Conservation (phyloP, 2,329 filamentous ascomycete species). For the Nemania diffusa region DNA sequence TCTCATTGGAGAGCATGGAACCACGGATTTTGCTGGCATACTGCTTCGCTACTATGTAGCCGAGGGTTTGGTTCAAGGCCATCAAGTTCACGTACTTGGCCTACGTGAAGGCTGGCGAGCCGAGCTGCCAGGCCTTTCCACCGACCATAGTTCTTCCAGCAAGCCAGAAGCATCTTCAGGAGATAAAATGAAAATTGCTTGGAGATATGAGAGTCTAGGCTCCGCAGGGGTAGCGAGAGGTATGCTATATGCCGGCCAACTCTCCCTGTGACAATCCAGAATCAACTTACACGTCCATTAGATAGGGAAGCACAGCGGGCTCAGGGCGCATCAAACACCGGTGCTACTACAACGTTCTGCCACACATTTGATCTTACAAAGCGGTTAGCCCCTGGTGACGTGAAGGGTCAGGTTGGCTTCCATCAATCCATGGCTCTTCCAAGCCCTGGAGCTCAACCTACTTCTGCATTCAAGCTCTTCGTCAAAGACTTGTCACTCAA, state of each 20-base stretch:
- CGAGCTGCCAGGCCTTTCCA: constrained; percentile 80
- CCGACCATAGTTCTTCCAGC: constrained; percentile 52
- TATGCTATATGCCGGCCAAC: constrained; percentile 55
- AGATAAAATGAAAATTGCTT: constrained; percentile 98
- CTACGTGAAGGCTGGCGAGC: constrained; percentile 82
- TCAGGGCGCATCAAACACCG: constrained; percentile 31
- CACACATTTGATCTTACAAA: constrained; percentile 79
- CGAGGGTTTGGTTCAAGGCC: constrained; percentile 91
- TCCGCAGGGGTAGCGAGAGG: constrained; percentile 74
- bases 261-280: not conserved
- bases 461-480: constrained; percentile 71
- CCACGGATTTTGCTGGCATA: constrained; percentile 90
- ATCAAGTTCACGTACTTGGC: constrained; percentile 87
- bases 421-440: constrained; percentile 53
- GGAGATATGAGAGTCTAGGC: constrained; percentile 90
- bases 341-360: constrained; percentile 64
- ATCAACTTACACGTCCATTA: constrained; percentile 34
- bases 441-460: constrained; percentile 35
- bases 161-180: constrained; percentile 56
- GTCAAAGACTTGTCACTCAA: constrained; percentile 66
- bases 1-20: constrained; percentile 87
- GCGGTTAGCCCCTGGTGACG: constrained; percentile 62
- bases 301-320: constrained; percentile 45
- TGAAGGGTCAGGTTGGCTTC: constrained; percentile 64
- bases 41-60: constrained; percentile 90